Evolutionary conservation across 495 filamentous ascomycete species (phyloP), one percentile per base, ranked within the genome.

Genomic region (Aspergillus wentii): DNA sequence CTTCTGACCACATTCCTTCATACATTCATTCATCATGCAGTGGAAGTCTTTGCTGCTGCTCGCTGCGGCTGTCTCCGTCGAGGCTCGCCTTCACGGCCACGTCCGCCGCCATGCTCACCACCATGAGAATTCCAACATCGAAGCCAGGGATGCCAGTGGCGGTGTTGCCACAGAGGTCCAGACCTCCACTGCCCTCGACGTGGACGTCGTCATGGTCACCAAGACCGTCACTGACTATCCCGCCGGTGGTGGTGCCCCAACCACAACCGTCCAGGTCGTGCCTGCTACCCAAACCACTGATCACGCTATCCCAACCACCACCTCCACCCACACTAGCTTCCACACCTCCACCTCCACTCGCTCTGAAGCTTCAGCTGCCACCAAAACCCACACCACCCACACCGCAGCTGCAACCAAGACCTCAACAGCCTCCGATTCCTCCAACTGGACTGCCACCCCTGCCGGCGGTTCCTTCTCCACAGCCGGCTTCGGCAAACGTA

Each of bases 401-500:
- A 44, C 17, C 33, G 48, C 8, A 30, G 35, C 1, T 35, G 51
- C 14, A 17, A 44, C 15, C 42, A 39, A 15, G 11, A 33, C 1
- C 11, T 37, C 6, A 7, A 39, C 0, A 43, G 40, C 26, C 2
- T 26, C 15, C n/a, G n/a, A n/a, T n/a, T 33, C 43, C 22, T 30
- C 56, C 2, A 25, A 46, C n/a, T 66, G 64, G 64, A 59, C 56
- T 1, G 33, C 45, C 3, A 34, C 23, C 10, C 62, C 62, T 7
- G 17, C 43, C n/a, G 18, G 42, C 21, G 49, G 46, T 7, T 10
- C 43, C 9, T 60, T 56, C 40, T 43, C 48, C 3, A 48, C 31
- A n/a, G 20, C 46, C 0, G 41, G 57, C 22, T 66, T 66, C 33
- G 59, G 62, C 17, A 56, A 46, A 3, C 44, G 45, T 2, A 64